Conservation (phyloP, 2,329 filamentous ascomycete genomes). For the Epichloe sibirici region DNA sequence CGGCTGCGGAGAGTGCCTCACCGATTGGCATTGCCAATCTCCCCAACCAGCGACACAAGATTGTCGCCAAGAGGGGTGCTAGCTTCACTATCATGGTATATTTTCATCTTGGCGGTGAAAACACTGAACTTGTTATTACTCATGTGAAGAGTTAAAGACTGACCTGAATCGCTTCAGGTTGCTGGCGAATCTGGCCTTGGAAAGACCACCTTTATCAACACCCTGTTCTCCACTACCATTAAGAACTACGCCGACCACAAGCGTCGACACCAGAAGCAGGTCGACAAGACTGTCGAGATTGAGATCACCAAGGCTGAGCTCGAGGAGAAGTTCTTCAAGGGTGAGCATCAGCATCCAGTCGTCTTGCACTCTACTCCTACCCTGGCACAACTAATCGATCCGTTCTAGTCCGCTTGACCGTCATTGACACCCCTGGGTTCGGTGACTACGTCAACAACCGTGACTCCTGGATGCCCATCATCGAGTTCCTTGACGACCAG, state of each 20-base stretch:
- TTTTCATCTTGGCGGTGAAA: not conserved
- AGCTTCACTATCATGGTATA: slow-evolving; percentile 97
- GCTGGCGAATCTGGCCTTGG: slow-evolving; percentile 96
- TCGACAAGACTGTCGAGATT: slow-evolving; percentile 99
- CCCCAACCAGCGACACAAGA: slow-evolving; percentile 64
- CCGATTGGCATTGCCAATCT: slow-evolving; percentile 65
- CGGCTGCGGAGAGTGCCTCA: slow-evolving; percentile 47
- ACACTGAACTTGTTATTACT: not conserved
- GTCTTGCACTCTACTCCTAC: not conserved
- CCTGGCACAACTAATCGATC: too few relatives aligned
- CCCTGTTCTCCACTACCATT: slow-evolving; percentile 98
- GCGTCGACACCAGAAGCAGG: slow-evolving; percentile 96
- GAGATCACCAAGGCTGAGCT: slow-evolving; percentile 99
- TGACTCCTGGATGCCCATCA: slow-evolving; percentile 99
- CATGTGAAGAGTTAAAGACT: not conserved
- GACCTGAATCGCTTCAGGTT: slow-evolving; percentile 45
- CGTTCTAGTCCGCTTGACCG: slow-evolving; percentile 75
- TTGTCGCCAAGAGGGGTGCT: slow-evolving; percentile 74
- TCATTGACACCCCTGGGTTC: slow-evolving; percentile 97
- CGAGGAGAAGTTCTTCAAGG: slow-evolving; percentile 99
- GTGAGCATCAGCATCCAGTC: slow-evolving; percentile 34
- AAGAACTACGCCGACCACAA: slow-evolving; percentile 99
- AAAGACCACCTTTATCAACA: slow-evolving; percentile 99
- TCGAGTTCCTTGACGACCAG: slow-evolving; percentile 99
- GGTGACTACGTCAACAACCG: slow-evolving; percentile 99